These are phyloP conservation scores for Arthrinium puccinioides DNA, from an alignment of 2,329 filamentous ascomycete species.

Conservation along the genomic window DNA sequence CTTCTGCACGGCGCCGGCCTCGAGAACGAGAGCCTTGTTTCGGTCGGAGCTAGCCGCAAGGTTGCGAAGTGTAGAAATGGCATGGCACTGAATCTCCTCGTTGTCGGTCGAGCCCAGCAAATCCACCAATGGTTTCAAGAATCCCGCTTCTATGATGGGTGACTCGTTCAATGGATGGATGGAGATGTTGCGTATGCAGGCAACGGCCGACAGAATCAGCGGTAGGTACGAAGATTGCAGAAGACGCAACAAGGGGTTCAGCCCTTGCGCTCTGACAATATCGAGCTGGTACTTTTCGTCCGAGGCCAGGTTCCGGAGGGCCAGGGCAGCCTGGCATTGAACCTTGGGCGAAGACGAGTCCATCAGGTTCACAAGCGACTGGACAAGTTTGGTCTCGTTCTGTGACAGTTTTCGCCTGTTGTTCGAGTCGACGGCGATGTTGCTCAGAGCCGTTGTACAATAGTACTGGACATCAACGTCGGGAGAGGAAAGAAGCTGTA, in stretches of 20 bases:
- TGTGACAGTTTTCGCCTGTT: constrained; percentile 89
- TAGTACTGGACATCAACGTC: constrained; percentile 99
- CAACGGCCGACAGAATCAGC: constrained; percentile 91
- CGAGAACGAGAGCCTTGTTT: constrained; percentile 95
- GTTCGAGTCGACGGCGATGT: constrained; percentile 89
- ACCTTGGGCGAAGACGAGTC: constrained; percentile 96
- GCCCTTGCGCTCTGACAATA: constrained; percentile 83
- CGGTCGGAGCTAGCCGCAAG: constrained; percentile 93
- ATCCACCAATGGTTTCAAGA: constrained; percentile 88
- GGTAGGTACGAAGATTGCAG: constrained; percentile 94
- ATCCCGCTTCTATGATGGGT: constrained; percentile 95
- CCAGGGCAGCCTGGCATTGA: constrained; percentile 92
- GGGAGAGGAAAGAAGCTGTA: constrained; percentile 83
- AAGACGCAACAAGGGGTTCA: constrained; percentile 78
- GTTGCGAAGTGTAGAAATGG: constrained; percentile 93
- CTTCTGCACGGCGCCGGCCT: constrained; percentile 94
- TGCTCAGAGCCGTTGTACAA: constrained; percentile 96
- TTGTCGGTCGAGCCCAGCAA: constrained; percentile 92
- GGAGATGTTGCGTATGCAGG: constrained; percentile 97
- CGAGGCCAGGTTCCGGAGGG: constrained; percentile 88
- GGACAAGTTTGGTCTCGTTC: constrained; percentile 83
- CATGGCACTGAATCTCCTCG: constrained; percentile 98
- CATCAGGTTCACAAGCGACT: constrained; percentile 93
- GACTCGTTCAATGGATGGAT: constrained; percentile 98
- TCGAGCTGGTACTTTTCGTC: constrained; percentile 99